Base-by-base conservation (phyloP, 2,329 filamentous ascomycete genomes). In the Monilinia vaccinii-corymbosi region DNA sequence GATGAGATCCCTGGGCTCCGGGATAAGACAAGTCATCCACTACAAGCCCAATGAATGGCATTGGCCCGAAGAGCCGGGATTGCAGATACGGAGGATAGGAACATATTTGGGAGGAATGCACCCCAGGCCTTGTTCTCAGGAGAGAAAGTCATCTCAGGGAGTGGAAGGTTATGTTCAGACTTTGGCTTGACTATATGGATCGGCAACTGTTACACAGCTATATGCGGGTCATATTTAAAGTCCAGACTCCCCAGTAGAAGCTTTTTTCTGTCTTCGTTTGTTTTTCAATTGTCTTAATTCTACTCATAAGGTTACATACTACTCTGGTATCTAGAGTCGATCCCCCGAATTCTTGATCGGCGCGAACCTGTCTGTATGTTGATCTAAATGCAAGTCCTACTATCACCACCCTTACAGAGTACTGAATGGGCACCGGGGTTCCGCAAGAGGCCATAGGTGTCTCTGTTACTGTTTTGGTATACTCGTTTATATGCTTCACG, bases 401-500 rank as follows among this genome's bases (percentile, higher is more conserved):
- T 16, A 42, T 60, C 46, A 23, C 44, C 34, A 57, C 14, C 40
- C 25, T 42, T 21, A 8, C 10, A 28, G 34, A 32, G 45, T 40
- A 48, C 51, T 57, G 50, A 60, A 56, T 58, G 56, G 47, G 56
- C 47, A 52, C 46, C 36, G 56, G 58, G 38, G 63, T 71, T 25
- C 68, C 67, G 14, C 52, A 53, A 14, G 64, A 61, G 52, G 69
- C 69, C 50, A 59, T 71, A 21, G 63, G 61, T 49, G 64, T 57
- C 34, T 70, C 63, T n/a, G 59, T 66, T 40, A 61, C 61, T 42
- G 68, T 71, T n/a, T 52, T 72, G 18, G 9, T 67, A 8, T 72
- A 71, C 53, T 72, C 70, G 8, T 34, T 61, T 10, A 61, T 67
- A 28, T 71, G 69, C 47, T 46, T 69, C 9, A 61, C 53, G 4